phyloP scores from a whole-genome alignment of 2,329 filamentous ascomycete genomes.

The Trichoderma afroharzianum region DNA sequence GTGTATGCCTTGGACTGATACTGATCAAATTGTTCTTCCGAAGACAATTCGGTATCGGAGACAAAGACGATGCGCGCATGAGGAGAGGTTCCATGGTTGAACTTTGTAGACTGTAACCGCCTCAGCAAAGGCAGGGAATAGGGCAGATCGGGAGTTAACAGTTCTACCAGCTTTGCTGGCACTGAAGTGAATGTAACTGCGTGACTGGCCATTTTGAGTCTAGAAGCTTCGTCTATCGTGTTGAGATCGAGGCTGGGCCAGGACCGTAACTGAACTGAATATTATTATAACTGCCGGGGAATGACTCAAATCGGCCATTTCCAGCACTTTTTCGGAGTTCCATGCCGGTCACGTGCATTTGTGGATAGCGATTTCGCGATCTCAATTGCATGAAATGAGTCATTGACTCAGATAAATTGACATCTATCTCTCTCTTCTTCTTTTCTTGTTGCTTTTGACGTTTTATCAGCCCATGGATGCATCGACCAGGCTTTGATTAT shows the following conservation, averaged over 20 bases:
- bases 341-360: background rate
- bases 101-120: slow-evolving; percentile 57
- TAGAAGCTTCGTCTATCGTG: background rate
- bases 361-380: background rate
- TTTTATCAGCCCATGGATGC: background rate
- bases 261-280: background rate
- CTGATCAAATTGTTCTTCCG: background rate
- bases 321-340: background rate
- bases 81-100: slow-evolving; percentile 39
- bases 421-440: background rate
- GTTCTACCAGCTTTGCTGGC: slow-evolving; percentile 39
- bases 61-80: slow-evolving; percentile 42
- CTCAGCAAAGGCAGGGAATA: slow-evolving; percentile 58
- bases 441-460: background rate
- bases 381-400: background rate
- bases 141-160: slow-evolving; percentile 52
- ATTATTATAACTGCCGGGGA: background rate
- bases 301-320: background rate
- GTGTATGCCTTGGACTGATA: slow-evolving; percentile 38
- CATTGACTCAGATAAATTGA: background rate
- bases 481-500: background rate
- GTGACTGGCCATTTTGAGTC: slow-evolving; percentile 8
- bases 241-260: background rate
- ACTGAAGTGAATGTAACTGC: slow-evolving; percentile 27
- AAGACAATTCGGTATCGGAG: slow-evolving; percentile 19